Percentiles rank a stretch among this genome's conserved stretches.
phyloP scores from a whole-genome alignment of 306 rosid species.

The Hippophae tibetana region DNA sequence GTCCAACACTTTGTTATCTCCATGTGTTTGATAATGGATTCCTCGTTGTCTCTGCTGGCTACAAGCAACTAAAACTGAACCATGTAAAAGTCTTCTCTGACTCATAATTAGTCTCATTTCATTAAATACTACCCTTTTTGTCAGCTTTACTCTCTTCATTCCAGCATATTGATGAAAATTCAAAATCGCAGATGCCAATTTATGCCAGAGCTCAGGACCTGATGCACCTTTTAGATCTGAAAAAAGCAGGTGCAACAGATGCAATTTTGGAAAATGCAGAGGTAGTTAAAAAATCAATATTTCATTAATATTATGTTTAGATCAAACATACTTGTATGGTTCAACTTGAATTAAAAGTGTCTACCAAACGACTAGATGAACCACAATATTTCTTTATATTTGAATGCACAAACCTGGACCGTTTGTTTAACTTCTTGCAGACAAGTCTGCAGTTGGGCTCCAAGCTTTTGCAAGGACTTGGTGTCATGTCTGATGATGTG shows the following conservation, averaged over 20 bases:
- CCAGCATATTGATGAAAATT: conserved; percentile 16
- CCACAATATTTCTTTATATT: too few relatives aligned
- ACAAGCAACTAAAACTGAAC: too few relatives aligned
- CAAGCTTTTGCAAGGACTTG: conserved; percentile 88
- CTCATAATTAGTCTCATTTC: too few relatives aligned
- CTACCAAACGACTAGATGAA: too few relatives aligned
- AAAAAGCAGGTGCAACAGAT: conserved; percentile 88
- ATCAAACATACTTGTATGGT: neutral
- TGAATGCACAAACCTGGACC: conserved; percentile 2
- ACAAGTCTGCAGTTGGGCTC: conserved; percentile 94
- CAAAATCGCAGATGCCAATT: conserved; percentile 63
- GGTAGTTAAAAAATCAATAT: conserved; percentile 29
- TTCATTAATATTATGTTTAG: conserved; percentile 5
- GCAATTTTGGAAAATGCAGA: conserved; percentile 88
- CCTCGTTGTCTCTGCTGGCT: too few relatives aligned
- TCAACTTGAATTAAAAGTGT: neutral
- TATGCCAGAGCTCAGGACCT: conserved; percentile 89
- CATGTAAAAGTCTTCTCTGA: too few relatives aligned
- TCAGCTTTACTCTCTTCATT: neutral
- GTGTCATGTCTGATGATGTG: conserved; percentile 96
- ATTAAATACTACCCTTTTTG: neutral
- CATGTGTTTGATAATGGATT: too few relatives aligned
- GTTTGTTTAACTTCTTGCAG: conserved; percentile 43
- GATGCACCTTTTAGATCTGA: conserved; percentile 75
- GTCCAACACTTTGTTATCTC: too few relatives aligned